phyloP scores from a whole-genome alignment of 2,329 filamentous ascomycete genomes.

The Colletotrichum costaricense region DNA sequence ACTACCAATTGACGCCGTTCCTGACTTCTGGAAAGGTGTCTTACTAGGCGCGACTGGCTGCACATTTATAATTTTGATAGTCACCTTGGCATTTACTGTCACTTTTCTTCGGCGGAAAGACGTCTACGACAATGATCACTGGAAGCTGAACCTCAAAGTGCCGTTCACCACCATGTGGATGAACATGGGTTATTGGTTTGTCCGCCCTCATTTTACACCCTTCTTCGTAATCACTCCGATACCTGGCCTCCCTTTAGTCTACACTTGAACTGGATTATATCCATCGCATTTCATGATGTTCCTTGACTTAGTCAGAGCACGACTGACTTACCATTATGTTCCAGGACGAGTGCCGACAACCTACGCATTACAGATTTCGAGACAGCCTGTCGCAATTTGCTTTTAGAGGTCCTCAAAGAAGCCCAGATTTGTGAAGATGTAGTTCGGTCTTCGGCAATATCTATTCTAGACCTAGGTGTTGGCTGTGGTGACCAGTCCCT shows the following conservation, averaged over 20 bases:
- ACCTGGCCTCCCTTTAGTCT: not conserved
- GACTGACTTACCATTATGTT: not conserved
- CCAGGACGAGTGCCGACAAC: slow-evolving; percentile 44
- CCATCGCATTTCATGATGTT: not conserved
- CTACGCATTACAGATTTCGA: slow-evolving; percentile 50
- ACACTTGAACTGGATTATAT: not conserved
- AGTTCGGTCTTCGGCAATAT: slow-evolving; percentile 36
- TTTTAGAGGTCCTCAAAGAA: slow-evolving; percentile 57
- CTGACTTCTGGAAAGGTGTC: slow-evolving; percentile 1
- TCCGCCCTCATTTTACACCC: slow-evolving; percentile 12
- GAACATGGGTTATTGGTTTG: slow-evolving; percentile 72
- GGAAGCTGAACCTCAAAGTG: slow-evolving; percentile 62
- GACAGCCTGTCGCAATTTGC: slow-evolving; percentile 60
- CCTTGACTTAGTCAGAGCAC: not conserved
- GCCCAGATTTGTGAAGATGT: slow-evolving; percentile 51
- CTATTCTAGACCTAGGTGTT: slow-evolving; percentile 66
- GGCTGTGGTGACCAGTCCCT: slow-evolving; percentile 70
- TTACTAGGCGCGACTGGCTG: slow-evolving; percentile 36
- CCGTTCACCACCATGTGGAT: slow-evolving; percentile 68
- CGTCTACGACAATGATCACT: slow-evolving; percentile 65
- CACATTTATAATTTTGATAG: slow-evolving; percentile 35
- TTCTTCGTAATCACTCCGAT: too few relatives aligned
- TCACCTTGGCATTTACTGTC: slow-evolving; percentile 35
- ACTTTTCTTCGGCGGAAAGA: slow-evolving; percentile 42
- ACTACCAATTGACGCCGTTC: not conserved